Base-by-base conservation (phyloP, 1,284 basidiomycete genomes). In the Dichomitus squalens region DNA sequence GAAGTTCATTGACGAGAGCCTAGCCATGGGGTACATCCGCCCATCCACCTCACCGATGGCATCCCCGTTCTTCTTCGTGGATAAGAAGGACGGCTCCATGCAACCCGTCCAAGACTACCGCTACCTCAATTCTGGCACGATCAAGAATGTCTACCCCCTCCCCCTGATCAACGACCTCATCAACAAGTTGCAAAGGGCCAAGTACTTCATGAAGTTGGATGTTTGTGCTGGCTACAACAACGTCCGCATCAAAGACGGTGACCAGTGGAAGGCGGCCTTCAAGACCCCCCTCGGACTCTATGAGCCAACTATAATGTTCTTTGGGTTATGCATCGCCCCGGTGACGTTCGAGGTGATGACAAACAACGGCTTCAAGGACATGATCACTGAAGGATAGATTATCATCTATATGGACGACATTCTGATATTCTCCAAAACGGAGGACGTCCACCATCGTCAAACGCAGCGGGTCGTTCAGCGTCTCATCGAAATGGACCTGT, bases 71-170 rank as follows among this genome's bases (percentile, higher is more conserved):
- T n/a, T n/a, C n/a, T n/a, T n/a, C n/a, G n/a, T n/a, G n/a, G n/a
- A n/a, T n/a, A n/a, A n/a, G n/a, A n/a, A n/a, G n/a, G n/a, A n/a
- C n/a, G n/a, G n/a, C n/a, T n/a, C n/a, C n/a, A n/a, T n/a, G n/a
- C n/a, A n/a, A n/a, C n/a, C n/a, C n/a, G n/a, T n/a, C n/a, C n/a
- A n/a, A n/a, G n/a, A n/a, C n/a, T n/a, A n/a, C n/a, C n/a, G n/a
- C n/a, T n/a, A n/a, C n/a, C n/a, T n/a, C n/a, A n/a, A n/a, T n/a
- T n/a, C n/a, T n/a, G n/a, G n/a, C 31, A 78, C 72, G 0, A 54
- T 69, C 8, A 76, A 57, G 43, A 58, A 58, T 39, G 23, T 27
- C 4, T 58, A 58, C 40, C 57, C 52, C 8, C 27, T 58, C 11
- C 57, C 49, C 1, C 48, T 50, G 2, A 46, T 54, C 7, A 18